These are phyloP conservation scores for Dioscorea dumetorum DNA, from an alignment of 106 monocot genomes.

Conservation along the genomic window DNA sequence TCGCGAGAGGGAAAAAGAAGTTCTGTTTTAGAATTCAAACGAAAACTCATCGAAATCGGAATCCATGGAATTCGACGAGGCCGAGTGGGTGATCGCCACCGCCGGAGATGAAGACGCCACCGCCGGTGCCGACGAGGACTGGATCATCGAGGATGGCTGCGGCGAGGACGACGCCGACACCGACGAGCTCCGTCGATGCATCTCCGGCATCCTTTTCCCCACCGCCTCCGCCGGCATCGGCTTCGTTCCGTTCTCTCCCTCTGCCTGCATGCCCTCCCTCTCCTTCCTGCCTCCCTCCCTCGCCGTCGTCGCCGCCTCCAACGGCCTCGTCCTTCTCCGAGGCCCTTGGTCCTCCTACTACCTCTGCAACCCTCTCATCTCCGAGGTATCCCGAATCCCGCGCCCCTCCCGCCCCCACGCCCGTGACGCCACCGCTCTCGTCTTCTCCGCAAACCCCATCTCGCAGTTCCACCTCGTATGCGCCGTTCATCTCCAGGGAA, in stretches of 20 bases:
- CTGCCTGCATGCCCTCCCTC: not conserved
- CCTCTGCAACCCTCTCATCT: constrained; percentile 13
- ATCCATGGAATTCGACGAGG: constrained; percentile 4
- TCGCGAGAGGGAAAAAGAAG: too few relatives aligned
- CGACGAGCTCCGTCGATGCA: not conserved
- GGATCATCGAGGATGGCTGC: not conserved
- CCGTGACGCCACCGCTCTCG: not conserved
- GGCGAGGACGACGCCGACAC: not conserved
- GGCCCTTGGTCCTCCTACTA: constrained; percentile 19
- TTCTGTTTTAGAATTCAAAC: too few relatives aligned
- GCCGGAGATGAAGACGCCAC: not conserved
- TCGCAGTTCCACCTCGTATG: constrained; percentile 4
- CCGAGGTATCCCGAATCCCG: constrained; percentile 5
- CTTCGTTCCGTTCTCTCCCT: constrained; percentile 4
- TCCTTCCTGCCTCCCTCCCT: constrained; percentile 16
- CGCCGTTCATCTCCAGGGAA: not conserved
- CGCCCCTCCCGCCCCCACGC: constrained; percentile 1
- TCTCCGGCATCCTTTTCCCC: constrained; percentile 13
- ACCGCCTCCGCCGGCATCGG: not conserved
- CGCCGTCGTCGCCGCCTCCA: constrained; percentile 5
- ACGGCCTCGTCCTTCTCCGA: constrained; percentile 16
- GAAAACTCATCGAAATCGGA: too few relatives aligned
- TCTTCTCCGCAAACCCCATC: not conserved
- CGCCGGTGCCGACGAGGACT: not conserved
- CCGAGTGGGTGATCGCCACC: constrained; percentile 7